Evolutionary conservation across 192 early-diverging fungal genomes (phyloP).

Genomic region (Umbelopsis vinacea): DNA sequence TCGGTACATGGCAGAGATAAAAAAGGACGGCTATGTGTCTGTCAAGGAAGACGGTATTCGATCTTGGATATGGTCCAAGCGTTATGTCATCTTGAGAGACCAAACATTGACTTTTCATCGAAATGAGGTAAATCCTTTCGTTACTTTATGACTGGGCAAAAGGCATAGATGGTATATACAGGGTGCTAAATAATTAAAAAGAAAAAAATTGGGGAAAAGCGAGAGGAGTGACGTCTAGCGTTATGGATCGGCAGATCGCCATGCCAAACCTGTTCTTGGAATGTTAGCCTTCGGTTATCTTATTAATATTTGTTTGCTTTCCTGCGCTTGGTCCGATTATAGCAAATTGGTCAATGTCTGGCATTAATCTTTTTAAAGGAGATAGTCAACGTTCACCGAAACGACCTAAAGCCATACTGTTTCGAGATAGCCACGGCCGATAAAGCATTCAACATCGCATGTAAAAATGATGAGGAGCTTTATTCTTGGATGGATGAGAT

Average conservation of each 20-base stretch:
- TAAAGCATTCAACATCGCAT: slow-evolving; percentile 89
- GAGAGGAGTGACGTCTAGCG: neutral
- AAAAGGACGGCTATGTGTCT: slow-evolving; percentile 81
- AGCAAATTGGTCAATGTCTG: slow-evolving; percentile 87
- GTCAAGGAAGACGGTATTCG: slow-evolving; percentile 92
- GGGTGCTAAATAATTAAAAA: slow-evolving; percentile 7
- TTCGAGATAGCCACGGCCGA: slow-evolving; percentile 93
- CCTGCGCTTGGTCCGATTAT: slow-evolving; percentile 20
- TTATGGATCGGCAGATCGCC: neutral
- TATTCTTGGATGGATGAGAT: slow-evolving; percentile 99
- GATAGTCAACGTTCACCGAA: slow-evolving; percentile 83
- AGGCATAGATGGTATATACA: neutral
- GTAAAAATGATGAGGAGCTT: slow-evolving; percentile 94
- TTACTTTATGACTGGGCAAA: neutral
- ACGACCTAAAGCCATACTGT: slow-evolving; percentile 89
- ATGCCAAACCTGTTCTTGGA: neutral
- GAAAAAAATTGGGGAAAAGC: neutral
- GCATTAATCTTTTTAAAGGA: slow-evolving; percentile 92
- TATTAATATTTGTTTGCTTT: slow-evolving; percentile 28
- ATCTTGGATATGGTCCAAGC: slow-evolving; percentile 94
- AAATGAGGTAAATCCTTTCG: slow-evolving; percentile 77
- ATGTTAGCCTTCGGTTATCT: neutral
- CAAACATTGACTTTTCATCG: slow-evolving; percentile 91
- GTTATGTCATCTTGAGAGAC: slow-evolving; percentile 88
- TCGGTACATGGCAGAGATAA: slow-evolving; percentile 47